Percentiles rank a stretch among this genome's conserved stretches.
phyloP scores from a whole-genome alignment of 1,284 basidiomycete genomes.

The Sporisorium graminicola region DNA sequence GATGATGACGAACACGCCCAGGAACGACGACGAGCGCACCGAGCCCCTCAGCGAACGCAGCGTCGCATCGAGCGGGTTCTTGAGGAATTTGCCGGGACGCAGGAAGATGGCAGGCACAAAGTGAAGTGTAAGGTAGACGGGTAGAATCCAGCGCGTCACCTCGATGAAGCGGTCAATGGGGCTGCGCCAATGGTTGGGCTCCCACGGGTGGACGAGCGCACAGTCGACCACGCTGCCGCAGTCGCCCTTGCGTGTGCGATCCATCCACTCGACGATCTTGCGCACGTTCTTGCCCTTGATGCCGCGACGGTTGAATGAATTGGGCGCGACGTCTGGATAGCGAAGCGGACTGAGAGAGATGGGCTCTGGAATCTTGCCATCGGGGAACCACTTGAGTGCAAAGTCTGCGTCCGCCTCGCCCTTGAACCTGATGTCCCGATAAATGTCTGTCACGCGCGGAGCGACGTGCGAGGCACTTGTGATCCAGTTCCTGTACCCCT shows the following conservation, averaged over 20 bases:
- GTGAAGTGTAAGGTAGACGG: constrained; percentile 87
- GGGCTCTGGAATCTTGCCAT: constrained; percentile 61
- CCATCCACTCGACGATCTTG: constrained; percentile 59
- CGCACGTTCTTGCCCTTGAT: constrained; percentile 60
- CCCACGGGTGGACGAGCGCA: constrained; percentile 80
- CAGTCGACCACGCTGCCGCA: constrained; percentile 52
- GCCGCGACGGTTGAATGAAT: constrained; percentile 50
- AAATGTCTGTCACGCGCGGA: constrained; percentile 40
- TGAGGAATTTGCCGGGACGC: constrained; percentile 63
- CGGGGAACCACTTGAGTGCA: constrained; percentile 53
- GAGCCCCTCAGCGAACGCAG: constrained; percentile 79
- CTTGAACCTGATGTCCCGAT: constrained; percentile 27
- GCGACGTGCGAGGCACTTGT: constrained; percentile 59
- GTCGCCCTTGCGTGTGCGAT: constrained; percentile 46
- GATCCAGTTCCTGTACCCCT: constrained; percentile 64
- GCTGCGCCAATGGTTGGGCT: constrained; percentile 78
- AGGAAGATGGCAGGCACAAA: constrained; percentile 77
- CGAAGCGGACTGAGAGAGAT: constrained; percentile 50
- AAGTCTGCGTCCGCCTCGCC: constrained; percentile 31
- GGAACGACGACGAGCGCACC: constrained; percentile 86
- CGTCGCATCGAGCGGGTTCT: constrained; percentile 51
- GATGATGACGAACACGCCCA: constrained; percentile 85
- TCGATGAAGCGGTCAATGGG: constrained; percentile 81
- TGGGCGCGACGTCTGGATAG: constrained; percentile 57
- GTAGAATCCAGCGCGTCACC: constrained; percentile 83